Evolutionary conservation across 257 asterid species (phyloP).

Genomic region (Solanum bulbocastanum): DNA sequence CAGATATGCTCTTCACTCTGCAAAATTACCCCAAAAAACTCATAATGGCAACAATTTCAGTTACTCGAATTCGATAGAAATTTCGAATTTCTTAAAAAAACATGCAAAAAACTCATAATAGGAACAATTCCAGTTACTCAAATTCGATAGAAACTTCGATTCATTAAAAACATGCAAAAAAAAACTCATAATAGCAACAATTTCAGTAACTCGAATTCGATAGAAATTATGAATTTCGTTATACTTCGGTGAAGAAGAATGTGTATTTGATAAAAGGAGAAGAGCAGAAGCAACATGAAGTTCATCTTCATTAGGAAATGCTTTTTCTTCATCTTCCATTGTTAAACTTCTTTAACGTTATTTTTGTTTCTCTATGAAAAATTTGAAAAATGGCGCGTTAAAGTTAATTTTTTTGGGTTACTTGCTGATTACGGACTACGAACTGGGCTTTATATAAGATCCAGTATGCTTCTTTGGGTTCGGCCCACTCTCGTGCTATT

Average conservation of each 20-base stretch:
- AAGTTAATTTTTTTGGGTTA: background rate
- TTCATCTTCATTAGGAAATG: conserved; percentile 57
- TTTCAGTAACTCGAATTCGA: background rate
- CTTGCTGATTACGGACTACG: background rate
- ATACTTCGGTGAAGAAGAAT: conserved; percentile 12
- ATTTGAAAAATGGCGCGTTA: conserved; percentile 60
- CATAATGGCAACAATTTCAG: background rate
- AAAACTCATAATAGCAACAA: background rate
- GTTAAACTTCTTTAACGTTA: background rate
- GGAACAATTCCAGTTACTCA: background rate
- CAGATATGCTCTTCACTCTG: conserved; percentile 13
- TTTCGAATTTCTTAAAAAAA: background rate
- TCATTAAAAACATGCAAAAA: background rate
- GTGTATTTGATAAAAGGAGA: conserved; percentile 49
- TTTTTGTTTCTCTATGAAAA: background rate
- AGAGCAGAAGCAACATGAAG: conserved; percentile 75
- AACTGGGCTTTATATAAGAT: background rate
- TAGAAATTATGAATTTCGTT: background rate
- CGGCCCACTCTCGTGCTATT: background rate
- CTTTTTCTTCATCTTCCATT: conserved; percentile 32
- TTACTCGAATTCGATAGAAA: background rate
- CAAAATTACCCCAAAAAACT: background rate
- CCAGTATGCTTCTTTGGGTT: background rate
- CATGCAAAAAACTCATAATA: background rate
- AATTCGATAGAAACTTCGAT: background rate